A percentile compares a stretch with the other conserved stretches of the same genome.
Evolutionary conservation across 768 basidiomycete genomes (phyloP).

Genomic region (Kockovaella imperatae): DNA sequence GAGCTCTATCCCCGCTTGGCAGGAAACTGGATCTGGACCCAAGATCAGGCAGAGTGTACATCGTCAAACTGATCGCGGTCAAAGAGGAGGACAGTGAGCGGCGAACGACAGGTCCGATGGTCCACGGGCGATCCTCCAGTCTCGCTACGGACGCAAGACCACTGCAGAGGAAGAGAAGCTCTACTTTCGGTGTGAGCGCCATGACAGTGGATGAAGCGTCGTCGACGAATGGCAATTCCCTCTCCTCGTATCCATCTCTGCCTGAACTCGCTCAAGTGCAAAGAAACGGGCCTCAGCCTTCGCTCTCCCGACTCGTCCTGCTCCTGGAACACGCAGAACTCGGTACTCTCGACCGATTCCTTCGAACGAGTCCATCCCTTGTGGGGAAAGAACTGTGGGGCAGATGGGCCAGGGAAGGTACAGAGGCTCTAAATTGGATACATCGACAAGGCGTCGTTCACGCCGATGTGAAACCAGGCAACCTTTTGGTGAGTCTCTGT

Average conservation of each 20-base stretch:
- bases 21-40: neutral
- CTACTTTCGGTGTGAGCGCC: conserved; percentile 16
- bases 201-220: neutral
- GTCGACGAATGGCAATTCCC: conserved; percentile 1
- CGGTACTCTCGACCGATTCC: conserved; percentile 38
- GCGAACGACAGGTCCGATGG: too few relatives aligned
- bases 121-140: too few relatives aligned
- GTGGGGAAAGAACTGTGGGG: conserved; percentile 34
- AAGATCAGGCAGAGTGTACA: conserved; percentile 17
- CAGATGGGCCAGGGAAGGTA: conserved; percentile 43
- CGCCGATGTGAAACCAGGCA: conserved; percentile 49
- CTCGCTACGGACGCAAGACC: too few relatives aligned
- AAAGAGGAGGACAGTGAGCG: conserved; percentile 33
- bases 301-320: conserved; percentile 28
- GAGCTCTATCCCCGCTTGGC: neutral
- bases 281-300: conserved; percentile 1
- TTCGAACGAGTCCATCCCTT: conserved; percentile 31
- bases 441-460: conserved; percentile 46
- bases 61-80: conserved; percentile 34
- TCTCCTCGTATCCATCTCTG: conserved; percentile 23
- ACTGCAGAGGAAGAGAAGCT: conserved; percentile 18
- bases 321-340: conserved; percentile 35
- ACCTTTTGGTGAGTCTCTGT: conserved; percentile 35
- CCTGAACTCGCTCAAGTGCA: conserved; percentile 18
- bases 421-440: conserved; percentile 40